Conservation (phyloP, 2,329 filamentous ascomycete genomes). For the Alternaria alternata region DNA sequence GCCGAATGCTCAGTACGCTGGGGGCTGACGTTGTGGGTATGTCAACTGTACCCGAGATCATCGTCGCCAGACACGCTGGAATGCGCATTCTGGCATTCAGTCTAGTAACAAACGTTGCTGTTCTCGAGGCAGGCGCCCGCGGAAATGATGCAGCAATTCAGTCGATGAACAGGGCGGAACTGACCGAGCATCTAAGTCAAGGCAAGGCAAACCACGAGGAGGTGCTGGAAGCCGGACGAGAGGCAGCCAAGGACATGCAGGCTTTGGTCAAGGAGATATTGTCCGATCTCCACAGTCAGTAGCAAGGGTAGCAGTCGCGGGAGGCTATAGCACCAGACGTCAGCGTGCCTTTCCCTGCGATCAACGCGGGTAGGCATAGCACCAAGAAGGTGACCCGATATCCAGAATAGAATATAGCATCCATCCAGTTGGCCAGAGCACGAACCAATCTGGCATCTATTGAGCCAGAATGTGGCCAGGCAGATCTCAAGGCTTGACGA, state of each 20-base stretch:
- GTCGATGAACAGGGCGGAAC: constrained; percentile 57
- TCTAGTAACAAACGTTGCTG: constrained; percentile 70
- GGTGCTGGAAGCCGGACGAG: constrained; percentile 67
- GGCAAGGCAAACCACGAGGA: constrained; percentile 72
- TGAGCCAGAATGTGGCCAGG: background rate
- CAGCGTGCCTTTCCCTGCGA: background rate
- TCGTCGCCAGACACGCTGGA: constrained; percentile 70
- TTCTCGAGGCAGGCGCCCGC: constrained; percentile 65
- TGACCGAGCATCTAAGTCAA: constrained; percentile 63
- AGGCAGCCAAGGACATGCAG: constrained; percentile 70
- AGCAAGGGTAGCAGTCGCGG: background rate
- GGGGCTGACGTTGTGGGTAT: constrained; percentile 76
- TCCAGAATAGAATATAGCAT: background rate
- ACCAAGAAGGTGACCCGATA: background rate
- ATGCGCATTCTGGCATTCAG: constrained; percentile 71
- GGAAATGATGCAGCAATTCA: constrained; percentile 66
- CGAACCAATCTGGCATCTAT: background rate
- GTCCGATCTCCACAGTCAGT: constrained; percentile 47
- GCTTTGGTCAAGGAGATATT: constrained; percentile 58
- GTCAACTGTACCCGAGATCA: constrained; percentile 74
- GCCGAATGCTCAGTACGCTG: constrained; percentile 66
- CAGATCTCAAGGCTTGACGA: constrained; percentile 45
- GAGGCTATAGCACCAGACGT: background rate
- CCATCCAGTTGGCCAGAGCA: background rate
- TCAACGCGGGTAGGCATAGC: background rate